Evolutionary conservation across 306 rosid species (phyloP), one percentile per base, ranked within the genome.

Genomic region (Quercus agrifolia): DNA sequence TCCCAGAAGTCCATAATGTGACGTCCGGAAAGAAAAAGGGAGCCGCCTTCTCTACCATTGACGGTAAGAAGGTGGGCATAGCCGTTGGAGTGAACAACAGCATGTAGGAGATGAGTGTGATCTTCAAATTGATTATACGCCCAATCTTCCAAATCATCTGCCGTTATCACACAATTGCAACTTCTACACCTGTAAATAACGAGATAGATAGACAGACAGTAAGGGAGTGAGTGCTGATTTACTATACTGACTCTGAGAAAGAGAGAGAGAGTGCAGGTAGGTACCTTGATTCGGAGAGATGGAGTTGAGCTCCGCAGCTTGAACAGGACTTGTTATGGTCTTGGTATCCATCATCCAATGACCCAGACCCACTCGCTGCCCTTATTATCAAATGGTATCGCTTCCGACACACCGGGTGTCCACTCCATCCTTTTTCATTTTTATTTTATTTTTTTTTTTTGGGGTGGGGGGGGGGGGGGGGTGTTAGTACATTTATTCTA

Each of bases 1-100:
- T 89, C 92, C 96, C 93, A 91, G 70, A 91, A 89, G 63, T 85
- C 86, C 92, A 91, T 83, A 21, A 91, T 84, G 70, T 89, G 81
- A 46, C 73, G 80, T 3, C 93, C 93, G 1, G 89, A 81, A n/a
- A 91, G 92, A 62, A 86, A 35, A 70, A 27, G 66, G 0, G 93
- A 89, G 61, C 96, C 93, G 19, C 96, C 96, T 80, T 91, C 89
- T 62, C 81, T 86, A 52, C 92, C 96, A 70, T 86, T 89, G 5
- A 91, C 88, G 3, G 90, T 89, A 51, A 89, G 92, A 63, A 91
- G 74, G n/a, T 91, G 96, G 33, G 88, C 93, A 74, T 86, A 89
- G 30, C 96, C 96, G 76, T 91, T 91, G 67, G 92, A 70, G 73
- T 91, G 96, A 20, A 91, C 81, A 55, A 91, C 87, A 15, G 90